Evolutionary conservation across 192 early-diverging fungal species (phyloP).

Genomic region (Spizellomyces punctatus): DNA sequence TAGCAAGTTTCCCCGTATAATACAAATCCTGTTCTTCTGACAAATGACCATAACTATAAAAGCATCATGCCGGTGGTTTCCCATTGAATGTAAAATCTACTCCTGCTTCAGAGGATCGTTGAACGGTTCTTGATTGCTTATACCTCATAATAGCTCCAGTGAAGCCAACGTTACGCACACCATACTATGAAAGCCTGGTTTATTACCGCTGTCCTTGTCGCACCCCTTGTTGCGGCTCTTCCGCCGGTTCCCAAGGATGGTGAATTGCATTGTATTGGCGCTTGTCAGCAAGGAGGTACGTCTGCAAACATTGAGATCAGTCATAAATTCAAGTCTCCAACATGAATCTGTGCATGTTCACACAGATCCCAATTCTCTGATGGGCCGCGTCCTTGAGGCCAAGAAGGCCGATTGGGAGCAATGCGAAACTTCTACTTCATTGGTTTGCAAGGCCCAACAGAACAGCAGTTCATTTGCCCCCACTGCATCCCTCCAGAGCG

Average conservation of each 20-base stretch:
- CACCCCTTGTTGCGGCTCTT: background rate
- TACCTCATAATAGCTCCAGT: too few species aligned
- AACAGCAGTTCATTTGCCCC: background rate
- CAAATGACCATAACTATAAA: too few species aligned
- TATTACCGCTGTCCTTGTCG: background rate
- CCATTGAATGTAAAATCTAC: too few species aligned
- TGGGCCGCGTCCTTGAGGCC: background rate
- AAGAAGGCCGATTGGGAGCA: conserved; percentile 9
- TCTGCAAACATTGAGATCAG: background rate
- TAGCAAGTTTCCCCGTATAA: too few species aligned
- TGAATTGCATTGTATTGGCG: conserved; percentile 4
- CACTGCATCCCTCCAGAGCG: background rate
- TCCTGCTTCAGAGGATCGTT: too few species aligned
- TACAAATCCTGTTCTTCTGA: too few species aligned
- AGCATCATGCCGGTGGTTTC: too few species aligned
- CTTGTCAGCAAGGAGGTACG: conserved; percentile 4
- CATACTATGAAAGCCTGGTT: background rate
- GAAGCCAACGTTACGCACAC: background rate
- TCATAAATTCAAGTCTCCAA: background rate
- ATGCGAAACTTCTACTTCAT: background rate
- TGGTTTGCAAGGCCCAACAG: background rate
- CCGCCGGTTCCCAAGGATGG: background rate
- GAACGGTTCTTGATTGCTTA: too few species aligned
- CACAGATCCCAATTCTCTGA: background rate
- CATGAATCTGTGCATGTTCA: background rate